Percentiles rank a stretch among this genome's conserved stretches.
Evolutionary conservation across 1,284 basidiomycete species (phyloP).

Genomic region (Inonotus obliquus): DNA sequence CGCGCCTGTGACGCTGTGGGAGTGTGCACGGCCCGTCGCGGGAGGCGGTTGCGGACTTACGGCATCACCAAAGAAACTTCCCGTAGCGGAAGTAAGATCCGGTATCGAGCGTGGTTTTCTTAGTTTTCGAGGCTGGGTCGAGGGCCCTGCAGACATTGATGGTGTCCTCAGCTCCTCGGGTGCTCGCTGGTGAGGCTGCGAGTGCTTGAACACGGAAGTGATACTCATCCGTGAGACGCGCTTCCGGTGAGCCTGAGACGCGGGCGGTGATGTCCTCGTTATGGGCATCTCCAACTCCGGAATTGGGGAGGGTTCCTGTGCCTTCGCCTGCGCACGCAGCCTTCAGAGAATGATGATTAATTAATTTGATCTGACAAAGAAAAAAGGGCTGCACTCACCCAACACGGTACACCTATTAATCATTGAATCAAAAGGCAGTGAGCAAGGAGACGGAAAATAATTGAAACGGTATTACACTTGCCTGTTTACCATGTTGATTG

Average conservation of each 20-base stretch:
- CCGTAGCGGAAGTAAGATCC: constrained; percentile 39
- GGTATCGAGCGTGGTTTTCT: constrained; percentile 69
- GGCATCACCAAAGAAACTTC: constrained; percentile 16
- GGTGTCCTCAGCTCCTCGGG: constrained; percentile 23
- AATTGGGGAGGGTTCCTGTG: constrained; percentile 7
- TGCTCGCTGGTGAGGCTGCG: constrained; percentile 34
- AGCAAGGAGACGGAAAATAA: not conserved
- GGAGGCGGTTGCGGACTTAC: constrained; percentile 24
- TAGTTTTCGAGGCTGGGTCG: constrained; percentile 42
- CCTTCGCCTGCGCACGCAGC: constrained; percentile 3
- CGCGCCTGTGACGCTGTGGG: constrained; percentile 70
- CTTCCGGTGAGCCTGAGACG: constrained; percentile 30
- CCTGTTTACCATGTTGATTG: constrained; percentile 68
- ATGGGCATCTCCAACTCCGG: constrained; percentile 13
- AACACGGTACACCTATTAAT: constrained; percentile 52
- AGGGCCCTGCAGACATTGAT: constrained; percentile 20
- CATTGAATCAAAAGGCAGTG: not conserved
- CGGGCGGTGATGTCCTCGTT: constrained; percentile 18
- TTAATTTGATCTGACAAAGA: not conserved
- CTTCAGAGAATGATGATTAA: constrained; percentile 6
- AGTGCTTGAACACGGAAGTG: constrained; percentile 51
- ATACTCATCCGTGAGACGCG: constrained; percentile 66
- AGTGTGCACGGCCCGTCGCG: constrained; percentile 56
- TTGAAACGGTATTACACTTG: not conserved
- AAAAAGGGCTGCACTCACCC: constrained; percentile 45